Evolutionary conservation across 805 yeast genomes (phyloP).

Genomic region (Sugiyamaella boreocaroliniensis): DNA sequence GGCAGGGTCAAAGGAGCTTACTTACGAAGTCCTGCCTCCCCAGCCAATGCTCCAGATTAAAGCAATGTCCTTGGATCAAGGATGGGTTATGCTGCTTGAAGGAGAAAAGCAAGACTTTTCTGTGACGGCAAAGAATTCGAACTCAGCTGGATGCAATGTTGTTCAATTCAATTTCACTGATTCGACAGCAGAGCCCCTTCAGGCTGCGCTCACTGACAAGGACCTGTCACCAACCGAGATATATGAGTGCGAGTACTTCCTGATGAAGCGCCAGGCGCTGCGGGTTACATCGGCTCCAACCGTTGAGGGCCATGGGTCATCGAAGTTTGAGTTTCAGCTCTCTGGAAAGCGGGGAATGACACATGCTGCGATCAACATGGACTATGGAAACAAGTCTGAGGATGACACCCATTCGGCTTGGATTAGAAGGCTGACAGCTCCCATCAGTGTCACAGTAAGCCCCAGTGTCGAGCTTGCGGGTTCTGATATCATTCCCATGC

Average conservation of each 20-base stretch:
- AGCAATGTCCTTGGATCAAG: slow-evolving; percentile 48
- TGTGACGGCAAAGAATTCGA: slow-evolving; percentile 50
- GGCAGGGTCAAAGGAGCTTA: slow-evolving; percentile 19
- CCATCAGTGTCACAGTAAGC: slow-evolving; percentile 62
- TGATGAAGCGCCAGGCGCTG: slow-evolving; percentile 54
- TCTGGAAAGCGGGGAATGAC: slow-evolving; percentile 70
- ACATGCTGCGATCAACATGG: slow-evolving; percentile 56
- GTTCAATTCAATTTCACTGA: slow-evolving; percentile 62
- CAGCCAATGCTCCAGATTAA: slow-evolving; percentile 59
- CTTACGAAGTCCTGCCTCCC: slow-evolving; percentile 33
- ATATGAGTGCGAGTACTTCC: slow-evolving; percentile 67
- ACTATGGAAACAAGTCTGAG: slow-evolving; percentile 42
- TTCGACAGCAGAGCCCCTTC: slow-evolving; percentile 61
- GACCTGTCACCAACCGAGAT: slow-evolving; percentile 52
- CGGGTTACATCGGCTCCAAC: slow-evolving; percentile 22
- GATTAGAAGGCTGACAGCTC: slow-evolving; percentile 56
- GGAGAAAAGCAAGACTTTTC: slow-evolving; percentile 57
- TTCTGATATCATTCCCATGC: slow-evolving; percentile 55
- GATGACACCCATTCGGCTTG: slow-evolving; percentile 26
- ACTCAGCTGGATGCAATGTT: slow-evolving; percentile 49
- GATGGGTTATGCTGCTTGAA: slow-evolving; percentile 70
- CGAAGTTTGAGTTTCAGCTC: slow-evolving; percentile 49
- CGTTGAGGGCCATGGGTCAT: slow-evolving; percentile 34
- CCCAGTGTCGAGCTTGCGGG: slow-evolving; percentile 70
- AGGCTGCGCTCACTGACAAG: slow-evolving; percentile 42